These are phyloP conservation scores for Umbelopsis sp. DNA, from an alignment of 371 early-diverging fungal species.

Conservation along the genomic window DNA sequence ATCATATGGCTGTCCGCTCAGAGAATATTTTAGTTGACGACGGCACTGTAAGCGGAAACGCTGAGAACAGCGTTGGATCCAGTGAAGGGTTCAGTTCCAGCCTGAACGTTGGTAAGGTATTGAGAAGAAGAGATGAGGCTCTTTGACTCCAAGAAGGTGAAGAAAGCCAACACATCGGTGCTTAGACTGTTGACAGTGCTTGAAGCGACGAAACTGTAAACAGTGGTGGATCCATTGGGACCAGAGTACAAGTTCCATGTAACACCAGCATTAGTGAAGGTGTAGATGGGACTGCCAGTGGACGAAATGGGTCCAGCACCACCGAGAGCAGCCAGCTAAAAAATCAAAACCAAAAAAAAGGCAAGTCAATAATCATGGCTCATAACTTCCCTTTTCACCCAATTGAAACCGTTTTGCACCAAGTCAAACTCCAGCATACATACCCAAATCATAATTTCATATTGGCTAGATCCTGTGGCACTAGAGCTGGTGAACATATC, in stretches of 20 bases:
- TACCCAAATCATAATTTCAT: slow-evolving; percentile 24
- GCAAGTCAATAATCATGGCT: not conserved
- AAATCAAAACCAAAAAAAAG: not conserved
- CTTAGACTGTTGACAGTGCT: slow-evolving; percentile 12
- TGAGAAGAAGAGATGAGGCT: slow-evolving; percentile 22
- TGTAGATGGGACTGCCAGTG: slow-evolving; percentile 19
- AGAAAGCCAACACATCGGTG: slow-evolving; percentile 23
- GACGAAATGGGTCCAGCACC: slow-evolving; percentile 19
- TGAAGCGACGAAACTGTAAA: slow-evolving; percentile 28
- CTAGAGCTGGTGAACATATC: slow-evolving; percentile 23
- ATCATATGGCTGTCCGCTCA: too few relatives aligned
- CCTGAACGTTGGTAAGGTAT: slow-evolving; percentile 26
- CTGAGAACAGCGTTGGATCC: slow-evolving; percentile 20
- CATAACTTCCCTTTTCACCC: too few relatives aligned
- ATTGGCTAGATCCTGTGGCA: slow-evolving; percentile 15
- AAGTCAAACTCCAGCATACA: not conserved
- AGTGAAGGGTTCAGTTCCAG: slow-evolving; percentile 29
- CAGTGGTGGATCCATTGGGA: slow-evolving; percentile 25
- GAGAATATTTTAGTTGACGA: slow-evolving; percentile 6
- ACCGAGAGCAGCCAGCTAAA: slow-evolving; percentile 19
- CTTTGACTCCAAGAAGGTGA: slow-evolving; percentile 20
- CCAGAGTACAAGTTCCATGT: slow-evolving; percentile 24
- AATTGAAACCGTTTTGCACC: too few relatives aligned
- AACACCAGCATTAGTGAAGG: slow-evolving; percentile 16
- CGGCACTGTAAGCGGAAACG: slow-evolving; percentile 21